These are phyloP conservation scores for Trichoderma atroviride DNA, from an alignment of 2,329 filamentous ascomycete genomes.

Conservation along the genomic window DNA sequence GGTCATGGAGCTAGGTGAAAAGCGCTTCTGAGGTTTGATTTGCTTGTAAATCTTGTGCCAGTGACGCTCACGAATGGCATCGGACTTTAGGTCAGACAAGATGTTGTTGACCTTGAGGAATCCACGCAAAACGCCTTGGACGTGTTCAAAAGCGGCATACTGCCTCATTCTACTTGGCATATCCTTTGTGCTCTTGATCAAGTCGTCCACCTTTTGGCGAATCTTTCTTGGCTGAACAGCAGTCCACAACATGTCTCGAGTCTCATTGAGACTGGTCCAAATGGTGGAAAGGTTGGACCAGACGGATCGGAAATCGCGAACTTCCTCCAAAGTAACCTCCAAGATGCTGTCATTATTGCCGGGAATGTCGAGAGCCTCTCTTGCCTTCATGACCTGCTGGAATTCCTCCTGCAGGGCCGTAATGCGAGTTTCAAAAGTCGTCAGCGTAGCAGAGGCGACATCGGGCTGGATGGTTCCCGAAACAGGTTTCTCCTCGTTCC, in stretches of 20 bases:
- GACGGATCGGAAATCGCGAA: conserved; percentile 98
- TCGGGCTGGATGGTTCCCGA: conserved; percentile 92
- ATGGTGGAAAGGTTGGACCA: conserved; percentile 96
- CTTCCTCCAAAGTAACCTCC: conserved; percentile 85
- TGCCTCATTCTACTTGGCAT: conserved; percentile 99
- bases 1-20: conserved; percentile 91
- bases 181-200: conserved; percentile 98
- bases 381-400: conserved; percentile 93
- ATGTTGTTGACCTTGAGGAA: conserved; percentile 89
- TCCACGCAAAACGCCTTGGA: conserved; percentile 86
- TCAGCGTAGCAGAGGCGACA: conserved; percentile 80
- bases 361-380: conserved; percentile 91
- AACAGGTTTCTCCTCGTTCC: conserved; percentile 96
- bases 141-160: conserved; percentile 99
- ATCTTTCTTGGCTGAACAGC: conserved; percentile 95
- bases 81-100: conserved; percentile 88
- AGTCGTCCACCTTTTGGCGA: conserved; percentile 80
- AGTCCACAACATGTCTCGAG: conserved; percentile 90
- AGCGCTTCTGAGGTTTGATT: conserved; percentile 87
- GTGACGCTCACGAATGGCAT: conserved; percentile 93
- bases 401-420: conserved; percentile 84
- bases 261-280: conserved; percentile 93
- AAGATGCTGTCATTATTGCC: conserved; percentile 79
- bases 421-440: conserved; percentile 81
- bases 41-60: conserved; percentile 99